Evolutionary conservation across 2,329 filamentous ascomycete genomes (phyloP).

Genomic region (Venturia pyrina): DNA sequence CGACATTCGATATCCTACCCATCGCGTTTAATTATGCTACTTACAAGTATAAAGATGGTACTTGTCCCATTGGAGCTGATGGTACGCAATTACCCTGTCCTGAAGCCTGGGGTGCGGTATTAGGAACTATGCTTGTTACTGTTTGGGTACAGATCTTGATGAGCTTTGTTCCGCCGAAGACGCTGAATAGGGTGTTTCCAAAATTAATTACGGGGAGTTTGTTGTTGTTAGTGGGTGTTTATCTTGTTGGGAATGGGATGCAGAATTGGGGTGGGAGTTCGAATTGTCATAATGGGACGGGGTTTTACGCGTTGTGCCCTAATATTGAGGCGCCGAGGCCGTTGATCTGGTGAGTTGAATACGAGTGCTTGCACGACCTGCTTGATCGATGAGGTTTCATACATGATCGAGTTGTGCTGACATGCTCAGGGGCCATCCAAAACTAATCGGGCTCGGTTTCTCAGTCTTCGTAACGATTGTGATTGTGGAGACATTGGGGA

Average conservation of each 20-base stretch:
- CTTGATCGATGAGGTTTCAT: no score
- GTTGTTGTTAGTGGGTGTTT: constrained; percentile 20
- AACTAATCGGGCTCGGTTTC: constrained; percentile 21
- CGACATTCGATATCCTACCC: constrained; percentile 22
- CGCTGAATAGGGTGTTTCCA: constrained; percentile 20
- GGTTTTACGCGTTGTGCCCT: constrained; percentile 21
- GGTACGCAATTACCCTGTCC: constrained; percentile 17
- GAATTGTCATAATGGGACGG: constrained; percentile 21
- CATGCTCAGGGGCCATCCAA: constrained; percentile 16
- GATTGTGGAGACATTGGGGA: constrained; percentile 20
- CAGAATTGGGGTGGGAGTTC: constrained; percentile 23
- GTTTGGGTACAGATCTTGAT: constrained; percentile 25
- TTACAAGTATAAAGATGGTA: constrained; percentile 20
- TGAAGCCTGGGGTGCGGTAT: constrained; percentile 20
- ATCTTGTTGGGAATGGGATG: constrained; percentile 20
- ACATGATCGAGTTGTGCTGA: not conserved
- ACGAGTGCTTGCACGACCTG: not conserved
- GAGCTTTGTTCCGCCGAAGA: constrained; percentile 20
- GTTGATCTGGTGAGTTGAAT: constrained; percentile 22
- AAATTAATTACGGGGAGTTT: constrained; percentile 21
- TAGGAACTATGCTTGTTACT: constrained; percentile 32
- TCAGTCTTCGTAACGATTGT: constrained; percentile 22
- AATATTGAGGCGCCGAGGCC: constrained; percentile 18
- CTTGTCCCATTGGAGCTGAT: constrained; percentile 18
- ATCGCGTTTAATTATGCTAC: constrained; percentile 22